Base-by-base conservation (phyloP, 2,329 filamentous ascomycete genomes). In the Hypoxylon sp. region DNA sequence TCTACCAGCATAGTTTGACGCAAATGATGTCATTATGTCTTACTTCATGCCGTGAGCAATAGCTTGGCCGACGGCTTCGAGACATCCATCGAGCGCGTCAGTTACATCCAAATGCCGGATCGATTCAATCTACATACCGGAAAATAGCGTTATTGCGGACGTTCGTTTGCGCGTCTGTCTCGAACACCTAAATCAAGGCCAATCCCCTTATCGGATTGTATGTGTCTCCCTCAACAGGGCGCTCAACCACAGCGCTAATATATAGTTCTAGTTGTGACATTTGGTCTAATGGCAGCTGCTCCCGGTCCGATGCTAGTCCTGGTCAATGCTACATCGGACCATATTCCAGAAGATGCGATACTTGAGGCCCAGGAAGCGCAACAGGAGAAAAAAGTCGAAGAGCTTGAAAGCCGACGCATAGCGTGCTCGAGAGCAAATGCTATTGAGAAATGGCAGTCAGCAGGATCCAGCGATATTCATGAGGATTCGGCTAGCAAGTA, bases 1-100 rank as follows among this genome's bases (percentile, higher is more conserved):
- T 84, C 3, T 82, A 81, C 76, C 81, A 82, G 67, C 81, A 85
- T 69, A 84, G 82, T 69, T 77, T 85, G 70, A 85, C 82, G 4
- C 82, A 85, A 74, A 85, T 85, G 83, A 73, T 85, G 72, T 76
- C 84, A 3, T 72, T 20, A 20, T 20, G 20, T 20, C 20, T 20
- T 20, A 20, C 20, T 82, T 82, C 76, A 82, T 81, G 33, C 80
- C 79, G 10, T 82, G 82, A 0, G 80, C 78, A 65, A 82, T 78
- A 2, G 80, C 80, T 66, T 82, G 80, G 20, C 81, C 80, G 25
- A 82, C 66, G 5, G 80, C 80, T 72, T 82, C 81, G 5, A 82
- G 76, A 40, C 80, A 82, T 44, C 69, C 69, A 55, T 42, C 14
- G 31, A 3, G 14, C 22, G 25, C 27, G 35, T 69, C 55, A 51